Evolutionary conservation across 208 protist species (phyloP), one percentile per base, ranked within the genome.

Genomic region (Wallacemonas sp.): DNA sequence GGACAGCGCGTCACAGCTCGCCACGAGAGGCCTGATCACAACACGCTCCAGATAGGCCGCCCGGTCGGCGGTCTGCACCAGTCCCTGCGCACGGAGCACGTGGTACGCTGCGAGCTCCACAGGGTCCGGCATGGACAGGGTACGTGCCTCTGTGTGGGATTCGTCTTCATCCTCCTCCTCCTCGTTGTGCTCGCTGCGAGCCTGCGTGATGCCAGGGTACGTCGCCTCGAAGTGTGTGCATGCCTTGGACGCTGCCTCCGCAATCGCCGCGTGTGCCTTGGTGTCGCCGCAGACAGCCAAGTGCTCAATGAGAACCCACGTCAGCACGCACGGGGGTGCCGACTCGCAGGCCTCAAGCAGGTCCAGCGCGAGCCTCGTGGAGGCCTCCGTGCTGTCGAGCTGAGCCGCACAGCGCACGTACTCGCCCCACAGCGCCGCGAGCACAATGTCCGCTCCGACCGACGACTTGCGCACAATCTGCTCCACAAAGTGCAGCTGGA

Each of bases 381-480:
- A 55, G 16, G 65, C 47, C 19, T 39, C 39, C 38, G 71, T 63
- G n/a, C 73, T 81, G 65, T 89, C 71, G 29, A 76, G 48, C 43
- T 76, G 49, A 1, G 36, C 55, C n/a, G 81, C 63, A 21, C 68
- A 57, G 21, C 58, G 60, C 23, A 81, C 72, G 56, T 87, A 88
- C 33, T 80, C 81, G 38, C 58, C 21, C 71, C 84, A 93, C n/a
- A 86, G 0, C 12, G 68, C 70, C 26, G 64, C 57, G 9, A 72
- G 44, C n/a, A 54, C 63, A 2, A 76, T 72, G 57, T 68, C 49
- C 21, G 78, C 62, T 2, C 66, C 44, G 12, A 58, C 52, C 4
- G 52, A 58, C 24, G 70, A 76, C 65, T 88, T 87, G 30, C 68
- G 61, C 48, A 88, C 62, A 34, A 93, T 77, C 26, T 81, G 72